phyloP scores from a whole-genome alignment of 108 stramenopile species.

The Stephanodiscus minutulus region DNA sequence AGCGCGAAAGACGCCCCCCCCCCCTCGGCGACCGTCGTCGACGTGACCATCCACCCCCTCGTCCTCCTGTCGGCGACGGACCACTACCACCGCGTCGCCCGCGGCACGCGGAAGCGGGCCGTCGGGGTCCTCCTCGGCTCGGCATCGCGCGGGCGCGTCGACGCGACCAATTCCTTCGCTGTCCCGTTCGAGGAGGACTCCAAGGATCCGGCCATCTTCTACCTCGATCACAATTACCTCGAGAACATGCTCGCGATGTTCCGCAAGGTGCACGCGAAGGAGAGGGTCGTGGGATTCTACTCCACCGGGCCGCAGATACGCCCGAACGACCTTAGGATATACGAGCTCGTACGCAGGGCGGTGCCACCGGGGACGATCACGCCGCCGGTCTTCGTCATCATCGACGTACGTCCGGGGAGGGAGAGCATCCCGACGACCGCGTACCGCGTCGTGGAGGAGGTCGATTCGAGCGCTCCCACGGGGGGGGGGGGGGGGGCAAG shows the following conservation, averaged over 20 bases:
- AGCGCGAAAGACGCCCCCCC: neutral
- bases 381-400: slow-evolving; percentile 96
- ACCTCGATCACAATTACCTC: slow-evolving; percentile 98
- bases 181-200: slow-evolving; percentile 99
- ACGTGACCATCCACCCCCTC: slow-evolving; percentile 95
- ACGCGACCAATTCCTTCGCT: slow-evolving; percentile 94
- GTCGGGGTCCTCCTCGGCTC: slow-evolving; percentile 96
- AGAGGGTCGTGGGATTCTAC: slow-evolving; percentile 95
- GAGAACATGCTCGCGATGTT: slow-evolving; percentile 90
- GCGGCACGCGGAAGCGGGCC: slow-evolving; percentile 94
- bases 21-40: slow-evolving; percentile 17
- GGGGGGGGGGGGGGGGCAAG: slow-evolving; percentile 14
- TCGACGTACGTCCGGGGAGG: slow-evolving; percentile 95
- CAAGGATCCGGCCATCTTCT: slow-evolving; percentile 90
- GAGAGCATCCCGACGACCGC: slow-evolving; percentile 94
- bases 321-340: slow-evolving; percentile 89
- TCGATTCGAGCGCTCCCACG: slow-evolving; percentile 41
- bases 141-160: slow-evolving; percentile 73
- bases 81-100: slow-evolving; percentile 98
- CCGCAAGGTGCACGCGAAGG: slow-evolving; percentile 88
- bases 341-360: slow-evolving; percentile 83
- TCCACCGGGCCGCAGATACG: slow-evolving; percentile 91
- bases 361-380: slow-evolving; percentile 54
- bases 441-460: slow-evolving; percentile 92
- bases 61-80: slow-evolving; percentile 96